Evolutionary conservation across 1,284 basidiomycete species (phyloP).

Genomic region (Sporisorium scitamineum): DNA sequence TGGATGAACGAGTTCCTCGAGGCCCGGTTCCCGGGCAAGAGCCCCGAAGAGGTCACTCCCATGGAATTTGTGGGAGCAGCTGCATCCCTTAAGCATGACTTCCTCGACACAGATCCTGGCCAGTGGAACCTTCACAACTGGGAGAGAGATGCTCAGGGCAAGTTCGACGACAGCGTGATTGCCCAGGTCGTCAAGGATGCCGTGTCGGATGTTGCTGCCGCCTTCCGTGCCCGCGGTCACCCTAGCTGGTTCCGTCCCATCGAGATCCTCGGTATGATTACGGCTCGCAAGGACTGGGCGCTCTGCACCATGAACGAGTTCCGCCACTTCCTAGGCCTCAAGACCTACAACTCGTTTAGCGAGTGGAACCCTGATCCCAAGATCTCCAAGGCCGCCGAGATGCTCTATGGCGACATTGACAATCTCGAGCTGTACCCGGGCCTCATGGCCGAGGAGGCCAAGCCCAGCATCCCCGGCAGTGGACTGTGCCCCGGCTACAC

Average conservation of each 20-base stretch:
- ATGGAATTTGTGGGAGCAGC: constrained; percentile 75
- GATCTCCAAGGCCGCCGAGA: constrained; percentile 80
- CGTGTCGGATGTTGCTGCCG: constrained; percentile 76
- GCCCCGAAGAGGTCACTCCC: constrained; percentile 72
- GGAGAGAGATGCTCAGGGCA: constrained; percentile 75
- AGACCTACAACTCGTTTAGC: constrained; percentile 70
- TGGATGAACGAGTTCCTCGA: constrained; percentile 58
- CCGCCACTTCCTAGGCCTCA: constrained; percentile 71
- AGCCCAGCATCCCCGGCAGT: constrained; percentile 80
- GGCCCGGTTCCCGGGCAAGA: constrained; percentile 34
- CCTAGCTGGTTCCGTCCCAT: constrained; percentile 80
- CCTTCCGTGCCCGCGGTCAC: constrained; percentile 82
- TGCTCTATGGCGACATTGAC: constrained; percentile 74
- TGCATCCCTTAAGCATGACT: constrained; percentile 49
- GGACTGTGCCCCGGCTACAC: constrained; percentile 84
- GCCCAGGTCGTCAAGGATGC: constrained; percentile 71
- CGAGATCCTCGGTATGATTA: constrained; percentile 84
- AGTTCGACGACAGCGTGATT: constrained; percentile 79
- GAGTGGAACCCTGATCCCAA: constrained; percentile 85
- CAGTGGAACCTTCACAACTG: constrained; percentile 77
- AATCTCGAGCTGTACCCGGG: constrained; percentile 80
- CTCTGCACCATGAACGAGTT: constrained; percentile 88
- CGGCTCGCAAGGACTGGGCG: constrained; percentile 80
- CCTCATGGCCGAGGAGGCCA: constrained; percentile 76
- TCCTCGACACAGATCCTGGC: constrained; percentile 64